Conservation (phyloP, 2,329 filamentous ascomycete genomes). For the Neonectria hederae region DNA sequence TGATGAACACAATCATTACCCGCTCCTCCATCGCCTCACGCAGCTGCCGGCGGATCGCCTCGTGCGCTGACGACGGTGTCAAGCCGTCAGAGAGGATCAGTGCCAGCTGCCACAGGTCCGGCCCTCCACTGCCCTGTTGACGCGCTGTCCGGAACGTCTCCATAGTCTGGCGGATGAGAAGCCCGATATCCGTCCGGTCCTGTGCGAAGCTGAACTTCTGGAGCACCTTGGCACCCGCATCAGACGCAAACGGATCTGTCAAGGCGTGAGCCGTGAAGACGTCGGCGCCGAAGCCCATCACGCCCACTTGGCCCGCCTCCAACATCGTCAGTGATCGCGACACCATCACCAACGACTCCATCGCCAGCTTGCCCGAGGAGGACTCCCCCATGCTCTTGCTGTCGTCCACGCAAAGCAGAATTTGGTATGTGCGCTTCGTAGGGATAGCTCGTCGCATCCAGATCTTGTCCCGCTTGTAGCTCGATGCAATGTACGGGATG, state of each 20-base stretch:
- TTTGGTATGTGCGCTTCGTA: constrained; percentile 94
- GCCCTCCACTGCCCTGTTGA: constrained; percentile 61
- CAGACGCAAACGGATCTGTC: constrained; percentile 78
- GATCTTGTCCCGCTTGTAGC: constrained; percentile 99
- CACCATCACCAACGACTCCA: constrained; percentile 94
- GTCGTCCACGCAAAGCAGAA: constrained; percentile 97
- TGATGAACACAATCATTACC: constrained; percentile 98
- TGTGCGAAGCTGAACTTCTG: constrained; percentile 87
- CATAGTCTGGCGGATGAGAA: constrained; percentile 80
- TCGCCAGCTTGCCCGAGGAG: constrained; percentile 79
- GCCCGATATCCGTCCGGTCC: constrained; percentile 83
- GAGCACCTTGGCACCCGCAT: constrained; percentile 83
- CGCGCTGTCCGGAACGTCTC: constrained; percentile 83
- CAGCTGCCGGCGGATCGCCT: constrained; percentile 81
- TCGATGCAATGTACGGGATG: constrained; percentile 97
- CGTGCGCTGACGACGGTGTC: constrained; percentile 83
- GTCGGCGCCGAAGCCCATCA: constrained; percentile 87
- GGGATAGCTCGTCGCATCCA: constrained; percentile 97
- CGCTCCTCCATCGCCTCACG: constrained; percentile 90
- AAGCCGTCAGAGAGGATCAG: constrained; percentile 94
- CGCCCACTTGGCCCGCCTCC: constrained; percentile 91
- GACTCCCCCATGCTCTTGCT: constrained; percentile 91
- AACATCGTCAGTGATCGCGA: constrained; percentile 89
- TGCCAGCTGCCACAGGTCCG: constrained; percentile 94
- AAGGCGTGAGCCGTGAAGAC: constrained; percentile 90